Conservation (phyloP, 2,329 filamentous ascomycete genomes). For the Monosporascus sp. region DNA sequence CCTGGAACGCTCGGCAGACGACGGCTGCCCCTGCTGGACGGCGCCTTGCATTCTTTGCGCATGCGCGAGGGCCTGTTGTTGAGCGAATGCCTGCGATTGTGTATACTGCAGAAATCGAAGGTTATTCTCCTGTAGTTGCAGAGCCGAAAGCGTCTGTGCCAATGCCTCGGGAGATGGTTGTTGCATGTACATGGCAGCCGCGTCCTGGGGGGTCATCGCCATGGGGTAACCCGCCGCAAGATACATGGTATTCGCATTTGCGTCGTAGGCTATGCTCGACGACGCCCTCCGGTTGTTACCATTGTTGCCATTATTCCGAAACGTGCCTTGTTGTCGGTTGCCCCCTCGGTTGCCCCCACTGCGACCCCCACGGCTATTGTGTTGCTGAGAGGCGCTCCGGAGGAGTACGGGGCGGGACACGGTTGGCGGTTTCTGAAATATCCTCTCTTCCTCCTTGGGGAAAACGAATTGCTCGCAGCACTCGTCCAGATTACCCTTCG, state of each 20-base stretch:
- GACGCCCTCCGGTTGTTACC: constrained; percentile 46
- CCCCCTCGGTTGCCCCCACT: constrained; percentile 41
- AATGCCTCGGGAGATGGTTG: constrained; percentile 33
- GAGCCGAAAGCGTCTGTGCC: constrained; percentile 38
- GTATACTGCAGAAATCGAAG: constrained; percentile 41
- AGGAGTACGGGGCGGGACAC: constrained; percentile 51
- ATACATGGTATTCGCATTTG: constrained; percentile 34
- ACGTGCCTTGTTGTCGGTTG: constrained; percentile 33
- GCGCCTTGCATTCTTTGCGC: constrained; percentile 36
- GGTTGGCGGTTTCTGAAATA: constrained; percentile 52
- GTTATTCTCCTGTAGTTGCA: constrained; percentile 40
- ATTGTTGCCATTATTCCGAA: constrained; percentile 34
- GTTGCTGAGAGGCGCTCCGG: constrained; percentile 57
- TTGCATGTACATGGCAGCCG: constrained; percentile 42
- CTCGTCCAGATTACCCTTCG: constrained; percentile 70
- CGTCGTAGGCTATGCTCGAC: constrained; percentile 48
- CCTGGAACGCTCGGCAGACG: constrained; percentile 46
- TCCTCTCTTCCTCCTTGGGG: constrained; percentile 71
- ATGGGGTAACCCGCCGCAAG: constrained; percentile 32
- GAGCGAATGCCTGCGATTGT: constrained; percentile 38
- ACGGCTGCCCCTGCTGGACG: constrained; percentile 27
- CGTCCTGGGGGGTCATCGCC: constrained; percentile 38
- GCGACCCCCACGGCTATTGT: constrained; percentile 41
- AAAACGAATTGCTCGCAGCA: constrained; percentile 86
- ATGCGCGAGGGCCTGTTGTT: constrained; percentile 38